phyloP scores from a whole-genome alignment of 306 rosid genomes.

The Cyamopsis tetragonoloba region DNA sequence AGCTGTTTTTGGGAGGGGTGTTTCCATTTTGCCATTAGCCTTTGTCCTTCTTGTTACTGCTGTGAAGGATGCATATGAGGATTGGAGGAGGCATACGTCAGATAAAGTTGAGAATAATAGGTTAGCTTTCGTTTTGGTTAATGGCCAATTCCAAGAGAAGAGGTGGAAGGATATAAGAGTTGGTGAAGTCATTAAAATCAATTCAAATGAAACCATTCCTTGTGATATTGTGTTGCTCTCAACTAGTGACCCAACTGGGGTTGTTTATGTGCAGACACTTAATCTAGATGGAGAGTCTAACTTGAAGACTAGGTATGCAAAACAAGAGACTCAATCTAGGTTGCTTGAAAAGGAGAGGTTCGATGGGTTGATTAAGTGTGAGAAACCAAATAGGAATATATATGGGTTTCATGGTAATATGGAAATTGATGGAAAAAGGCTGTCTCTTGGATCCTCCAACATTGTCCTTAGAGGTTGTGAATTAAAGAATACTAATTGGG shows the following conservation, averaged over 20 bases:
- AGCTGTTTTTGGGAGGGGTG: constrained; percentile 88
- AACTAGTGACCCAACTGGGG: constrained; percentile 92
- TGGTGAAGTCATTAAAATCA: constrained; percentile 73
- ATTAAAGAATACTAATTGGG: constrained; percentile 84
- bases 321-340: constrained; percentile 82
- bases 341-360: constrained; percentile 51
- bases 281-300: constrained; percentile 96
- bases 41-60: constrained; percentile 86
- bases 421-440: constrained; percentile 71
- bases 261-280: constrained; percentile 86
- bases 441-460: constrained; percentile 91
- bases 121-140: constrained; percentile 61
- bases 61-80: constrained; percentile 87
- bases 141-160: constrained; percentile 47
- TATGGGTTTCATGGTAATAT: constrained; percentile 82
- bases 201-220: constrained; percentile 67
- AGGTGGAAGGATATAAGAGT: constrained; percentile 74
- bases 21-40: constrained; percentile 72
- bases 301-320: constrained; percentile 89
- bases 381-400: constrained; percentile 90
- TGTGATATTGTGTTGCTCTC: constrained; percentile 92
- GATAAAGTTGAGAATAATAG: constrained; percentile 83
- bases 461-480: constrained; percentile 88
- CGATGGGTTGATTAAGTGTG: constrained; percentile 73
- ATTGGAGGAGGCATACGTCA: constrained; percentile 79